Conservation (phyloP, 176 grass and related monocot genomes). For the Areca catechu region DNA sequence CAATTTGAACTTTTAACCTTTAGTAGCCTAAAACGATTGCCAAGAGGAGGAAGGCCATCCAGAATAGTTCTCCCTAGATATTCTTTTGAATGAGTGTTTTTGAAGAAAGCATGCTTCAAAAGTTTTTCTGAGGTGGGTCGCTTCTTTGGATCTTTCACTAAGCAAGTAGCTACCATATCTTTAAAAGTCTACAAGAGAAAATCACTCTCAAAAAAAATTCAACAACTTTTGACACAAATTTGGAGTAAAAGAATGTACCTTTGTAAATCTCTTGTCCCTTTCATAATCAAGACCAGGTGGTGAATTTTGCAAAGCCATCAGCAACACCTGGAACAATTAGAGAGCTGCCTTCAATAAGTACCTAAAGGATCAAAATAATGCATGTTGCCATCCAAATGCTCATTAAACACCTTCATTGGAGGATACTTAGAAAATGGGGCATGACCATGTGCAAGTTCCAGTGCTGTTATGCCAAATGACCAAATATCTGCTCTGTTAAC, state of each 20-base stretch:
- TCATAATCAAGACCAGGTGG: constrained; percentile 91
- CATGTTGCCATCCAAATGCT: no score
- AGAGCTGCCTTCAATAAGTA: constrained; percentile 1
- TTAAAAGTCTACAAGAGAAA: constrained; percentile 58
- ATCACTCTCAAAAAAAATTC: no score
- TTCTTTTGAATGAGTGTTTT: constrained; percentile 55
- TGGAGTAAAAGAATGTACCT: constrained; percentile 37
- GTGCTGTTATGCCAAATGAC: constrained; percentile 95
- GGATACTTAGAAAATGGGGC: constrained; percentile 30
- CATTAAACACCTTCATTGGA: constrained; percentile 52
- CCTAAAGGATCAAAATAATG: no score
- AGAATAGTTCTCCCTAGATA: constrained; percentile 59
- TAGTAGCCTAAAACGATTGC: constrained; percentile 59
- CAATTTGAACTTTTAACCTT: constrained; percentile 31
- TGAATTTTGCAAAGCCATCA: constrained; percentile 97
- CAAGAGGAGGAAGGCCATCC: constrained; percentile 59
- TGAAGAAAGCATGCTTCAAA: constrained; percentile 93
- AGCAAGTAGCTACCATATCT: constrained; percentile 74
- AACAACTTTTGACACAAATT: not conserved
- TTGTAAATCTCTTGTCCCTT: constrained; percentile 83
- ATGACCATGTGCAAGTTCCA: constrained; percentile 93
- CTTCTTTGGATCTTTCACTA: constrained; percentile 94
- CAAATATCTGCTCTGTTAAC: constrained; percentile 86
- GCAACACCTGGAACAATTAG: constrained; percentile 44
- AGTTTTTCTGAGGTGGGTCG: constrained; percentile 81